phyloP scores from a whole-genome alignment of 2,329 filamentous ascomycete species.

The Diplocarpon rosae region DNA sequence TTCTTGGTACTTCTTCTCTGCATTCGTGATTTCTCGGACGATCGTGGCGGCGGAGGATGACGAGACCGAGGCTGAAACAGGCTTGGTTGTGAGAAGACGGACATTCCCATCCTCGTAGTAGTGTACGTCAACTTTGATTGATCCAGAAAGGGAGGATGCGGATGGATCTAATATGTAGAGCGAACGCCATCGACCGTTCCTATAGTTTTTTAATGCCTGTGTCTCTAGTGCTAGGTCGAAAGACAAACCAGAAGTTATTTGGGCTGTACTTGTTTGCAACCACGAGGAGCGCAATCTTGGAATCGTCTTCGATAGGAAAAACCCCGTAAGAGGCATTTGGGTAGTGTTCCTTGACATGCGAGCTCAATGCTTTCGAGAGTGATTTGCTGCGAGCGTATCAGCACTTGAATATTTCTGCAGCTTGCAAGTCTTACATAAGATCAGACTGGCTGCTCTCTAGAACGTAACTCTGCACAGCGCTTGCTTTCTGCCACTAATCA shows the following conservation, averaged over 20 bases:
- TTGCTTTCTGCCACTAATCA: conserved; percentile 56
- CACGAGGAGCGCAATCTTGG: conserved; percentile 67
- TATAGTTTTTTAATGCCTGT: conserved; percentile 26
- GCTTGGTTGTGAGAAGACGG: conserved; percentile 79
- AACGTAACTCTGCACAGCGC: conserved; percentile 65
- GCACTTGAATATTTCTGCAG: background rate
- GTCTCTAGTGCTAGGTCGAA: background rate
- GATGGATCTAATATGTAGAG: conserved; percentile 69
- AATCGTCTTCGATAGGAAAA: conserved; percentile 68
- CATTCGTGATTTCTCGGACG: conserved; percentile 62
- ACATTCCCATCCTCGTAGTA: conserved; percentile 99
- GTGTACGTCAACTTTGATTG: conserved; percentile 88
- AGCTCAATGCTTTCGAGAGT: conserved; percentile 62
- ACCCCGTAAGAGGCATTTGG: conserved; percentile 70
- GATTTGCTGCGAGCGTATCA: conserved; percentile 51
- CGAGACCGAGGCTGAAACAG: conserved; percentile 49
- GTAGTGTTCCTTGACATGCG: conserved; percentile 82
- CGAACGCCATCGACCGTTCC: conserved; percentile 94
- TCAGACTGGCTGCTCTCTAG: conserved; percentile 68
- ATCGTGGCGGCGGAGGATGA: conserved; percentile 49
- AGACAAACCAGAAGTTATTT: conserved; percentile 80
- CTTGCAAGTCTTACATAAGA: conserved; percentile 53
- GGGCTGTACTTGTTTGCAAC: conserved; percentile 97
- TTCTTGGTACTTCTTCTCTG: conserved; percentile 91
- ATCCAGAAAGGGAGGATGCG: conserved; percentile 60